phyloP scores from a whole-genome alignment of 2,329 filamentous ascomycete species.

The Xylariaceae sp. region DNA sequence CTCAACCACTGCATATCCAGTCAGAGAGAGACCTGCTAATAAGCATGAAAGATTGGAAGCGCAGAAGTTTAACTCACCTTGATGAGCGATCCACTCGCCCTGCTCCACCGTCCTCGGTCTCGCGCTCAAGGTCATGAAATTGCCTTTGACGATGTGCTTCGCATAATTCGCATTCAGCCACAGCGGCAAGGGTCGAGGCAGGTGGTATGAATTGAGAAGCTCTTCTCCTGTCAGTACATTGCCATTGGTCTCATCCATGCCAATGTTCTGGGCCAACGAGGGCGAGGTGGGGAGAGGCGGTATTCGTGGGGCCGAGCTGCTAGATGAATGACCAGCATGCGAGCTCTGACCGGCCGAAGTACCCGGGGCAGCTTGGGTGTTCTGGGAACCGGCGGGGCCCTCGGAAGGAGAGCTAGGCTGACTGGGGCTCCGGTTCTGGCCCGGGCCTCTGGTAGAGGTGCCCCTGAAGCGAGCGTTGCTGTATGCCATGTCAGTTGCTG shows the following conservation, averaged over 20 bases:
- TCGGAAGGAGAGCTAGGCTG: conserved; percentile 44
- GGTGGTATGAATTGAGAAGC: conserved; percentile 53
- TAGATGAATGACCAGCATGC: conserved; percentile 47
- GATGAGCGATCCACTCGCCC: conserved; percentile 93
- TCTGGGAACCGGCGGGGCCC: conserved; percentile 40
- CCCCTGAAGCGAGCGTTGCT: conserved; percentile 57
- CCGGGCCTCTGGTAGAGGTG: conserved; percentile 45
- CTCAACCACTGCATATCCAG: conserved; percentile 72
- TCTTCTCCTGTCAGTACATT: conserved; percentile 47
- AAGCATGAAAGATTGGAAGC: neutral
- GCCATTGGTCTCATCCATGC: conserved; percentile 56
- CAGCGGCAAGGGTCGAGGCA: conserved; percentile 62
- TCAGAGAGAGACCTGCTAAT: conserved; percentile 21
- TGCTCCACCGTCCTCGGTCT: conserved; percentile 89
- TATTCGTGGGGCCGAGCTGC: conserved; percentile 51
- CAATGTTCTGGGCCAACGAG: conserved; percentile 60
- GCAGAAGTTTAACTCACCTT: conserved; percentile 54
- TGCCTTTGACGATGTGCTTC: conserved; percentile 89
- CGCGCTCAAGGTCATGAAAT: conserved; percentile 92
- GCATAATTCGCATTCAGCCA: conserved; percentile 73
- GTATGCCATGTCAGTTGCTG: conserved; percentile 24
- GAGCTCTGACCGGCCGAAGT: conserved; percentile 33
- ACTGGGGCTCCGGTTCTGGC: conserved; percentile 48
- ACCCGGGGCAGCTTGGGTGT: neutral
- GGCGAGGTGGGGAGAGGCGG: conserved; percentile 59